A percentile compares a stretch with the other conserved stretches of the same genome.
These are phyloP conservation scores for Trichothecium roseum DNA, from an alignment of 2,329 filamentous ascomycete genomes.

Conservation along the genomic window DNA sequence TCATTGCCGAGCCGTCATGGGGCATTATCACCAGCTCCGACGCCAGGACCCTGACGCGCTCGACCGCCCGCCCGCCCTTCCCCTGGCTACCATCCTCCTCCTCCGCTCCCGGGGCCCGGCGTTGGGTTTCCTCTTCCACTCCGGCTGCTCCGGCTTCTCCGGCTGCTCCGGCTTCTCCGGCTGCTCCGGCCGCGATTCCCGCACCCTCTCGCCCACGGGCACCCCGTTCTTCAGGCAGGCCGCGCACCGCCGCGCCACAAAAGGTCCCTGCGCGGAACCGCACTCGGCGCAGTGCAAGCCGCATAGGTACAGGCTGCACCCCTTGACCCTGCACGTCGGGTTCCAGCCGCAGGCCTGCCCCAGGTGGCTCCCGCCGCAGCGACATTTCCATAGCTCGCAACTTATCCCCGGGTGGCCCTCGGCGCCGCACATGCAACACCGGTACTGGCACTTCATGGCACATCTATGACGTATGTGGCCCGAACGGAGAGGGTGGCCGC, in stretches of 20 bases:
- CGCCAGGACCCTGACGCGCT: no score
- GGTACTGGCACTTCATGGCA: conserved; percentile 23
- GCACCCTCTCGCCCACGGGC: neutral
- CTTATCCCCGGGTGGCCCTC: conserved; percentile 23
- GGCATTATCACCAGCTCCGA: no score
- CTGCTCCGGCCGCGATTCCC: no score
- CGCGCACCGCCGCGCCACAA: conserved; percentile 18
- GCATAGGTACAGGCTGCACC: conserved; percentile 22
- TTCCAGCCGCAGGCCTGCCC: conserved; percentile 29
- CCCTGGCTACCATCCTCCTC: no score
- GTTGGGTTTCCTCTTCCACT: no score
- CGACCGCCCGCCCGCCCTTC: no score
- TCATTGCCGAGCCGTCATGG: no score
- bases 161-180: no score
- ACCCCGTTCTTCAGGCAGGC: conserved; percentile 12
- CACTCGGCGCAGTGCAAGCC: conserved; percentile 24
- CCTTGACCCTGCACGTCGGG: conserved; percentile 19
- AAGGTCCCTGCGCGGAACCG: conserved; percentile 14
- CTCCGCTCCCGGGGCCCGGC: no score
- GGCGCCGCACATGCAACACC: conserved; percentile 32
- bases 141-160: no score
- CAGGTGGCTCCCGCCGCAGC: conserved; percentile 24
- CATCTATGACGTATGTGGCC: conserved; percentile 19
- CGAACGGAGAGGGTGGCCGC: conserved; percentile 11
- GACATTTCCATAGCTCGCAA: conserved; percentile 21